Evolutionary conservation across 225 moss, liverwort and hornwort genomes (phyloP).

Genomic region (Asterella californica): DNA sequence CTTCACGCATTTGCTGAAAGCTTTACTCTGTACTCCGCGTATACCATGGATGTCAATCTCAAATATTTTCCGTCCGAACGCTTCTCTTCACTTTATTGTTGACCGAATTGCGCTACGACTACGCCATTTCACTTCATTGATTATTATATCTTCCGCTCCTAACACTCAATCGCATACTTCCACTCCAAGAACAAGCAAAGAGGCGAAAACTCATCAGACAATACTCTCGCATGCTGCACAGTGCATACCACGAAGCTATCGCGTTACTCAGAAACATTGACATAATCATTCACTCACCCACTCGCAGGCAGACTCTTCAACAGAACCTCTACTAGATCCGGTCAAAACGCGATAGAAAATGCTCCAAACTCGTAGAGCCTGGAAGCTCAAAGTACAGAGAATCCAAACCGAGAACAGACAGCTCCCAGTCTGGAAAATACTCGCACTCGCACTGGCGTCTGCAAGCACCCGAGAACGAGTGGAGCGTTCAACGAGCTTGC

Average conservation of each 20-base stretch:
- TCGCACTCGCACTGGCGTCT: not conserved
- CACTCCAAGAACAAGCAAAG: not conserved
- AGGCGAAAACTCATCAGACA: not conserved
- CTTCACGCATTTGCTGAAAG: not conserved
- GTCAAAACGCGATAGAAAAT: not conserved
- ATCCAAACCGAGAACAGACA: not conserved
- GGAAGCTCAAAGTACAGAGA: not conserved
- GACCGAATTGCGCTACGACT: too few relatives aligned
- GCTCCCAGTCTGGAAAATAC: not conserved
- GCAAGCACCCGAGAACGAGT: not conserved
- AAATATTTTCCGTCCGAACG: not conserved
- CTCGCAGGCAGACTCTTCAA: not conserved
- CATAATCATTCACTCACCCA: not conserved
- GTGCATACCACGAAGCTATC: not conserved
- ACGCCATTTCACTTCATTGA: too few relatives aligned
- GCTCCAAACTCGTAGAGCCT: not conserved
- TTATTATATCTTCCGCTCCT: not conserved
- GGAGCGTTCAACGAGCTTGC: slow-evolving; percentile 8
- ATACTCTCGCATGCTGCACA: not conserved
- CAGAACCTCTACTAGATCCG: not conserved
- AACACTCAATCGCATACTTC: not conserved
- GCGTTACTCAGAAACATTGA: not conserved
- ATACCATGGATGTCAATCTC: not conserved
- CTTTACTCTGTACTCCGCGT: not conserved
- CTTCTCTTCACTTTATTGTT: too few relatives aligned